phyloP scores from a whole-genome alignment of 2,329 filamentous ascomycete genomes.

The Aspergillus unguis region DNA sequence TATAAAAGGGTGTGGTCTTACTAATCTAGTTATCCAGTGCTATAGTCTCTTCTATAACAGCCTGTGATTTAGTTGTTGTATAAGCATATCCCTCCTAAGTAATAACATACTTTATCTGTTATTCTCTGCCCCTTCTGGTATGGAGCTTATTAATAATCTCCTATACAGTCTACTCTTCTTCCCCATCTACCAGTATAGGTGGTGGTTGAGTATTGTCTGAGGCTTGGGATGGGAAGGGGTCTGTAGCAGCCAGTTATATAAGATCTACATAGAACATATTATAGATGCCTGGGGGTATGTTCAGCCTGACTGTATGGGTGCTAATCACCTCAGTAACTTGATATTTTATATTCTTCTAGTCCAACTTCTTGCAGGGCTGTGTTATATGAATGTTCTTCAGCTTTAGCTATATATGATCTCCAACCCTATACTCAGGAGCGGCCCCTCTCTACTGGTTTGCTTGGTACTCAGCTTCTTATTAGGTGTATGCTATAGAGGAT shows the following conservation, averaged over 20 bases:
- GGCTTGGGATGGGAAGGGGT: not conserved
- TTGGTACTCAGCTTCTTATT: not conserved
- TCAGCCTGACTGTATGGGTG: not conserved
- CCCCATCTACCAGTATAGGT: not conserved
- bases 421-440: not conserved
- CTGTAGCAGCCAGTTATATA: not conserved
- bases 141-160: not conserved
- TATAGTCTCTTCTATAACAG: not conserved
- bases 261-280: not conserved
- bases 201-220: not conserved
- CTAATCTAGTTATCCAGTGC: too few relatives aligned
- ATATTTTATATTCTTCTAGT: not conserved
- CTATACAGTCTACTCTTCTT: not conserved
- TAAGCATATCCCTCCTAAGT: not conserved
- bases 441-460: not conserved
- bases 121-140: not conserved
- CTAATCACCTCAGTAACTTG: not conserved
- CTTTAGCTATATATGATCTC: not conserved
- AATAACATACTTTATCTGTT: not conserved
- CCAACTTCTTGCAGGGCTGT: not conserved
- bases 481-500: not conserved
- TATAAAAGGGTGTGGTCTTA: too few relatives aligned
- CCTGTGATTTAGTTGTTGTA: not conserved
- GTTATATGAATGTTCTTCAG: not conserved
- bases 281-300: not conserved